These are phyloP conservation scores for Blastocystis sp. DNA, from an alignment of 352 stramenopile species.

Conservation along the genomic window DNA sequence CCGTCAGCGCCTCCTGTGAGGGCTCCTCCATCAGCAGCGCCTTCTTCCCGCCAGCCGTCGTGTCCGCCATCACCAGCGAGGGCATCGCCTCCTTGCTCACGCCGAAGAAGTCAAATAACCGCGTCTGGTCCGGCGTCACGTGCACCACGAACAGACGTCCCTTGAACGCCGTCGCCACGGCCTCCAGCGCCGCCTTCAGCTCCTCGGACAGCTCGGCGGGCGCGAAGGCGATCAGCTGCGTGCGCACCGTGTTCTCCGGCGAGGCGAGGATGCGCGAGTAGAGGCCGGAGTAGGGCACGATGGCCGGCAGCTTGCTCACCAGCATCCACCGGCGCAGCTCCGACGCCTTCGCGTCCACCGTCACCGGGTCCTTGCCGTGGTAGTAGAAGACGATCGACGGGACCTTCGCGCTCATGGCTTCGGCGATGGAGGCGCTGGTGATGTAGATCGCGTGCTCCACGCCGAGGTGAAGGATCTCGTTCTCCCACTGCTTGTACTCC, in stretches of 20 bases:
- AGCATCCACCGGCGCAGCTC: not conserved
- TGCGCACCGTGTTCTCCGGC: not conserved
- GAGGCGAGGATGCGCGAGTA: conserved; percentile 24
- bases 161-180: not conserved
- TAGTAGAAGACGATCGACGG: conserved; percentile 23
- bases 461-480: not conserved
- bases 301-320: not conserved
- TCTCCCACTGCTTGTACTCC: conserved; percentile 50
- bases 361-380: not conserved
- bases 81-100: conserved; percentile 20
- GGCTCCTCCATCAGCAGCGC: conserved; percentile 31
- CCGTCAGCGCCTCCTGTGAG: conserved; percentile 12
- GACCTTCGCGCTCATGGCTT: not conserved
- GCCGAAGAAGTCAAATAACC: conserved; percentile 41
- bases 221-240: conserved; percentile 33
- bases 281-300: conserved; percentile 16
- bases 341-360: not conserved
- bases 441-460: not conserved
- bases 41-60: not conserved
- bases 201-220: not conserved
- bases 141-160: conserved; percentile 15
- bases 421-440: conserved; percentile 1
- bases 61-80: conserved; percentile 19
- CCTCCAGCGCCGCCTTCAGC: not conserved
- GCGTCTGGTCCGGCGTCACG: not conserved